Conservation (phyloP, 2,329 filamentous ascomycete genomes). For the Leptographium lundbergii region DNA sequence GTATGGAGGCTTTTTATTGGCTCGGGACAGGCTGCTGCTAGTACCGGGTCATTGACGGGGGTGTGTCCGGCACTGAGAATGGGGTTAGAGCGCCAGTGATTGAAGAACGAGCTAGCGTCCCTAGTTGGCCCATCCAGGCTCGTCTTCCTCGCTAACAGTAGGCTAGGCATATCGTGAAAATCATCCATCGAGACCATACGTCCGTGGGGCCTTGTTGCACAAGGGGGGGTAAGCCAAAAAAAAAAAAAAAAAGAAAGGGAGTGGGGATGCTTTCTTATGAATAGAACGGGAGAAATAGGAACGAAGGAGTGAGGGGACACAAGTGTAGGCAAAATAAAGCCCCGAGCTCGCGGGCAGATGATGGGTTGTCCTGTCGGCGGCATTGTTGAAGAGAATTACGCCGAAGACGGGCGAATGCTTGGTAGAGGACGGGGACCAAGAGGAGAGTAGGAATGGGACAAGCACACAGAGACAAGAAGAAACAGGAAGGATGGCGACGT, state of each 20-base stretch:
- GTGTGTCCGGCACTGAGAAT: background rate
- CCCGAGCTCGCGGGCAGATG: background rate
- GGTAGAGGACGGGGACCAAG: background rate
- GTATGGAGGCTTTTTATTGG: conserved; percentile 1
- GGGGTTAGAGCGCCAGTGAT: background rate
- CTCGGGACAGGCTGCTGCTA: background rate
- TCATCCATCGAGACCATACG: background rate
- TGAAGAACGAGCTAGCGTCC: background rate
- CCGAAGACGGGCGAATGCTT: background rate
- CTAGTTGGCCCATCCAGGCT: background rate
- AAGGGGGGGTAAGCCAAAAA: background rate
- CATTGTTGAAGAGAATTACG: background rate
- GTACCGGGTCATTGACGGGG: background rate
- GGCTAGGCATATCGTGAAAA: background rate
- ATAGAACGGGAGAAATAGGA: background rate
- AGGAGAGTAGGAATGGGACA: background rate
- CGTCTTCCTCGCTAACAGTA: background rate
- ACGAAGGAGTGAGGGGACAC: background rate
- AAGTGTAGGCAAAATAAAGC: background rate
- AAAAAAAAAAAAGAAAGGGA: background rate
- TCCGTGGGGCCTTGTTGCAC: background rate
- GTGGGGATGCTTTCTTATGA: background rate
- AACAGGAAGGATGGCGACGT: background rate
- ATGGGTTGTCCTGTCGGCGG: background rate
- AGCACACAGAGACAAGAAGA: background rate